Evolutionary conservation across 371 early-diverging fungal species (phyloP).

Genomic region (Funneliformis caledonium): DNA sequence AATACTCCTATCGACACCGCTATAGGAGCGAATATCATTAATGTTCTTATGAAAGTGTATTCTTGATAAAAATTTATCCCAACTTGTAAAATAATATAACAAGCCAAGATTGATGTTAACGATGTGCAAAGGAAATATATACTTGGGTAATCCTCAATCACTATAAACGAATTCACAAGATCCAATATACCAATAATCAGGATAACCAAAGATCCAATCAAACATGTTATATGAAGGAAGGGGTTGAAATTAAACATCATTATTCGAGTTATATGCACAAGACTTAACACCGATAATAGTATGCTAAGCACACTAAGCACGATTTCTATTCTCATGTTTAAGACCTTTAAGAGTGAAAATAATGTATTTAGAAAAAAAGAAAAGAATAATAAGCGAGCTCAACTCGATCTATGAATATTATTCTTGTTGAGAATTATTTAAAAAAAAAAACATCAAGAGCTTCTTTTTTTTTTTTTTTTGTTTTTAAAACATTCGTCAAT

Average conservation of each 20-base stretch:
- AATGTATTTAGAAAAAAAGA: too few relatives aligned
- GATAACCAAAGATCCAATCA: neutral
- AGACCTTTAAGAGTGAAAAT: too few relatives aligned
- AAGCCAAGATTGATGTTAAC: constrained; percentile 2
- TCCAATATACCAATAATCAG: neutral
- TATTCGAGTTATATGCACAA: neutral
- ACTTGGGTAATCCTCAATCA: neutral
- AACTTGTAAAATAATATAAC: constrained; percentile 20
- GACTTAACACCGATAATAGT: neutral
- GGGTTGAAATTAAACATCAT: too few relatives aligned
- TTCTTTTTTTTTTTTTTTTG: too few relatives aligned
- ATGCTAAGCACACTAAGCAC: neutral
- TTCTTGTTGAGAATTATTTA: too few relatives aligned
- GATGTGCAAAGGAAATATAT: neutral
- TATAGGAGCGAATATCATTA: constrained; percentile 6
- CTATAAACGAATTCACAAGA: neutral
- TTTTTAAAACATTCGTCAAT: too few relatives aligned
- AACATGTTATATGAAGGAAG: neutral
- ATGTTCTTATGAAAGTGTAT: neutral
- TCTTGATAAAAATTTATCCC: constrained; percentile 26
- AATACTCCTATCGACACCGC: constrained; percentile 1
- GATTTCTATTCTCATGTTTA: neutral
- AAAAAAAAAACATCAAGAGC: too few relatives aligned
- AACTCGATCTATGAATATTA: neutral
- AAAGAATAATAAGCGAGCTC: neutral